Conservation (phyloP, 164 flowering plant genomes). For the Protea cynaroides region DNA sequence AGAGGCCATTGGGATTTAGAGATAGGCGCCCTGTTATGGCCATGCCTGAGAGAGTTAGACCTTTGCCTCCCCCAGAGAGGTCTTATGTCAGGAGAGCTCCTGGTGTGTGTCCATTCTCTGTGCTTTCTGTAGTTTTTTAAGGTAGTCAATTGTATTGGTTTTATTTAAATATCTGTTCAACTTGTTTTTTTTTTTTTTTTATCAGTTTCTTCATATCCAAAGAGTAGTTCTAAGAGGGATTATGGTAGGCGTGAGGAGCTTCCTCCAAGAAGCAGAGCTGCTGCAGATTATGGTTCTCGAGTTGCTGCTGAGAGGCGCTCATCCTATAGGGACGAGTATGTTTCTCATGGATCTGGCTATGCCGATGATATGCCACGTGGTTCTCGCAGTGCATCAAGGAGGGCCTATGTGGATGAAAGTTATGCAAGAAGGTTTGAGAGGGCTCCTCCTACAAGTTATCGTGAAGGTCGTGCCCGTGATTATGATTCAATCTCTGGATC, state of each 20-base stretch:
- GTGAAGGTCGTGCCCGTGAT: conserved; percentile 71
- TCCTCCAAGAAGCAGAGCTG: conserved; percentile 68
- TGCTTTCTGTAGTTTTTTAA: not conserved
- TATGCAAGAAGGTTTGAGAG: conserved; percentile 78
- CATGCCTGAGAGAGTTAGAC: conserved; percentile 59
- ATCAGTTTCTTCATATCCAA: conserved; percentile 74
- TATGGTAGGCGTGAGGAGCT: conserved; percentile 64
- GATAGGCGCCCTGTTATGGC: conserved; percentile 61
- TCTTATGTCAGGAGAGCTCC: conserved; percentile 75
- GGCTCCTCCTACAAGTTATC: conserved; percentile 71
- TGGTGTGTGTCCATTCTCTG: conserved; percentile 27
- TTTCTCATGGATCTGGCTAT: conserved; percentile 63
- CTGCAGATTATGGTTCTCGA: conserved; percentile 64
- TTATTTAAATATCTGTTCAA: not conserved
- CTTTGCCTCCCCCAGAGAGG: conserved; percentile 61
- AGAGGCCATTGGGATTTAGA: conserved; percentile 48
- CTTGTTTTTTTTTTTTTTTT: not conserved
- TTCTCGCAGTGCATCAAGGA: conserved; percentile 55
- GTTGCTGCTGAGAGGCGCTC: conserved; percentile 52
- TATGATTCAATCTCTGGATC: conserved; percentile 82
- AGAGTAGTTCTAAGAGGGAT: conserved; percentile 73
- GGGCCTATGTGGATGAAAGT: conserved; percentile 74
- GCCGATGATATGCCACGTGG: conserved; percentile 47
- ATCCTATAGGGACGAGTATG: conserved; percentile 68
- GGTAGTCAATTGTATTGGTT: no score